Evolutionary conservation across 305 asterid species (phyloP).

Genomic region (Fraxinus angustifolia): DNA sequence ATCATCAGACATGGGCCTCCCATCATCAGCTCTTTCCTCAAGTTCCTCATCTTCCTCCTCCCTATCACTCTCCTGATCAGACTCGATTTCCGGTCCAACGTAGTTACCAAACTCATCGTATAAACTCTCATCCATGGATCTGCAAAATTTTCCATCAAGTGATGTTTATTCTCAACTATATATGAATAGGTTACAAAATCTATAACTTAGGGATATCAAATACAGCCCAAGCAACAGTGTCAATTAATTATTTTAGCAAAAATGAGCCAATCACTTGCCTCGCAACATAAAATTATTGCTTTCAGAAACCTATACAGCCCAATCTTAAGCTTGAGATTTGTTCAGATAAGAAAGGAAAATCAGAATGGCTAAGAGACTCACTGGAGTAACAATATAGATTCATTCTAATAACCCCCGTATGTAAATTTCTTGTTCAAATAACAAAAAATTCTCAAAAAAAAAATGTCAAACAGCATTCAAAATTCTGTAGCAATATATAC

Average conservation of each 20-base stretch:
- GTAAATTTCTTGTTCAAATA: not conserved
- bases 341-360: not conserved
- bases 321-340: not conserved
- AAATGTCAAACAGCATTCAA: not conserved
- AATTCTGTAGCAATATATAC: not conserved
- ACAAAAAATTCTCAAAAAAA: not conserved
- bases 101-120: slow-evolving; percentile 97
- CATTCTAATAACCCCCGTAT: not conserved
- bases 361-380: not conserved
- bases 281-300: not conserved
- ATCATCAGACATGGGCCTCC: slow-evolving; percentile 55
- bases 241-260: not conserved
- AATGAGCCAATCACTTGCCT: not conserved
- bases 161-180: not conserved
- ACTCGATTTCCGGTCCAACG: slow-evolving; percentile 97
- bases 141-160: slow-evolving; percentile 23
- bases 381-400: not conserved
- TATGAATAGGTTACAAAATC: not conserved
- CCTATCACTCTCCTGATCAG: slow-evolving; percentile 85
- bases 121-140: slow-evolving; percentile 77
- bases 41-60: slow-evolving; percentile 86
- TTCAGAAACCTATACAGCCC: not conserved
- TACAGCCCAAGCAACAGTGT: not conserved
- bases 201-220: not conserved
- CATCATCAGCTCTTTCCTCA: slow-evolving; percentile 62